phyloP scores from a whole-genome alignment of 306 rosid species.

The Pyrus bretschneideri region DNA sequence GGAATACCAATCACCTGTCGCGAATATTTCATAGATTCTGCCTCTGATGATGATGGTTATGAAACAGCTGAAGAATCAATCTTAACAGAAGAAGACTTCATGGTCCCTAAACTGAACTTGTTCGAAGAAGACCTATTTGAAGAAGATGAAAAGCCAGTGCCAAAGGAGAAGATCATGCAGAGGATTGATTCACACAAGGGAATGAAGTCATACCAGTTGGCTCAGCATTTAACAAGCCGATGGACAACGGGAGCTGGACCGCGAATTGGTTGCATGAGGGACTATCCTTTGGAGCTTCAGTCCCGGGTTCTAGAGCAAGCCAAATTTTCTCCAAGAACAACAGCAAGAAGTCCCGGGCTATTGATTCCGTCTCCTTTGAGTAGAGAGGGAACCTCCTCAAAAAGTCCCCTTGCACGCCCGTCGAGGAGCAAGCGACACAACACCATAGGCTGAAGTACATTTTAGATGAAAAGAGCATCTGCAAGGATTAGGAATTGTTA shows the following conservation, averaged over 20 bases:
- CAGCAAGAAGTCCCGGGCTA: slow-evolving; percentile 21
- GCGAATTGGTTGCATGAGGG: slow-evolving; percentile 88
- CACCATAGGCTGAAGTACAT: slow-evolving; percentile 6
- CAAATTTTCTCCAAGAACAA: slow-evolving; percentile 57
- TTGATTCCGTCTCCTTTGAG: slow-evolving; percentile 13
- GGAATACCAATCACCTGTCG: slow-evolving; percentile 12
- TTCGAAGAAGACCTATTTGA: slow-evolving; percentile 41
- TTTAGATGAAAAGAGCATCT: not conserved
- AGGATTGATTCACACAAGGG: slow-evolving; percentile 69
- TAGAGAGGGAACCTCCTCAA: slow-evolving; percentile 7
- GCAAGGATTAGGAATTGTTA: not conserved
- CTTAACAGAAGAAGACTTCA: slow-evolving; percentile 60
- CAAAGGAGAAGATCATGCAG: slow-evolving; percentile 54
- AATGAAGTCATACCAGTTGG: slow-evolving; percentile 69
- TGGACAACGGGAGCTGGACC: slow-evolving; percentile 92
- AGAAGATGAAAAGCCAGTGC: slow-evolving; percentile 35
- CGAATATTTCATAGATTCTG: slow-evolving; percentile 11
- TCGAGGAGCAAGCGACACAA: not conserved
- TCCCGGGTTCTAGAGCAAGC: slow-evolving; percentile 57
- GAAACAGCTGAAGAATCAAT: slow-evolving; percentile 82
- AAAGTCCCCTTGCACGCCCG: not conserved
- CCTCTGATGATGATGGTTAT: slow-evolving; percentile 40
- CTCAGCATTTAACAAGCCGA: slow-evolving; percentile 42
- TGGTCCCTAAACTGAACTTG: slow-evolving; percentile 61
- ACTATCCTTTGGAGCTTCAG: slow-evolving; percentile 74